These are phyloP conservation scores for Sporobolus alterniflorus DNA, from an alignment of 202 grass and related monocot species.

Conservation along the genomic window DNA sequence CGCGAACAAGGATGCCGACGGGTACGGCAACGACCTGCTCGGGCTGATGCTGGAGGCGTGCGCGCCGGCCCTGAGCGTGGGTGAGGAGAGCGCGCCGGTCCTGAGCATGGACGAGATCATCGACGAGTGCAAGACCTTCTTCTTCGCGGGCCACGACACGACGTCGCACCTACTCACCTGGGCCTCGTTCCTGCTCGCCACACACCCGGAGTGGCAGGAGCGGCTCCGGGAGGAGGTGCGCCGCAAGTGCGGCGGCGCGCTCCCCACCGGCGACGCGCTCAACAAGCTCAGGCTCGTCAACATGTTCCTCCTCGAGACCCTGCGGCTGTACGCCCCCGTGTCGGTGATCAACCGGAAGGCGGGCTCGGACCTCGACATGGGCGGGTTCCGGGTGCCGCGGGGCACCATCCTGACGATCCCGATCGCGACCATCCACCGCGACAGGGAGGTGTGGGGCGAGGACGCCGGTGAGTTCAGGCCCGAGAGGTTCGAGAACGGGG, in stretches of 20 bases:
- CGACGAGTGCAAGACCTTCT: constrained; percentile 80
- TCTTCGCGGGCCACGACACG: constrained; percentile 69
- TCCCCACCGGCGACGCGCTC: constrained; percentile 35
- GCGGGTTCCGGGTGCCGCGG: background rate
- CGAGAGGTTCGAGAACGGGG: constrained; percentile 37
- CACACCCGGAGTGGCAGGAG: constrained; percentile 51
- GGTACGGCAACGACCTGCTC: constrained; percentile 57
- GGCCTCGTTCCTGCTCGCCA: constrained; percentile 50
- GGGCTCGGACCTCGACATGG: background rate
- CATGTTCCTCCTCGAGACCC: constrained; percentile 47
- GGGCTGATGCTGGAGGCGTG: constrained; percentile 62
- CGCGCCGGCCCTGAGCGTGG: too few species aligned
- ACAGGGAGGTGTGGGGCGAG: constrained; percentile 57
- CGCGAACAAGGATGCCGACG: background rate
- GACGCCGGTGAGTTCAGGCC: constrained; percentile 39
- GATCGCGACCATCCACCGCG: constrained; percentile 42
- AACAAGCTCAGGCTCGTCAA: constrained; percentile 43
- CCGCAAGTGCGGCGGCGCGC: constrained; percentile 25
- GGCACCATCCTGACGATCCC: constrained; percentile 23
- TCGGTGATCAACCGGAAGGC: background rate
- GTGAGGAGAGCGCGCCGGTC: background rate
- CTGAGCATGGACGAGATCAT: constrained; percentile 78
- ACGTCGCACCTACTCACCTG: constrained; percentile 62
- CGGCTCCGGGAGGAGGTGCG: constrained; percentile 53
- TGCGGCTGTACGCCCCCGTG: constrained; percentile 32